Conservation (phyloP, 108 stramenopile species). For the Cyclotella choctawhatcheeana region DNA sequence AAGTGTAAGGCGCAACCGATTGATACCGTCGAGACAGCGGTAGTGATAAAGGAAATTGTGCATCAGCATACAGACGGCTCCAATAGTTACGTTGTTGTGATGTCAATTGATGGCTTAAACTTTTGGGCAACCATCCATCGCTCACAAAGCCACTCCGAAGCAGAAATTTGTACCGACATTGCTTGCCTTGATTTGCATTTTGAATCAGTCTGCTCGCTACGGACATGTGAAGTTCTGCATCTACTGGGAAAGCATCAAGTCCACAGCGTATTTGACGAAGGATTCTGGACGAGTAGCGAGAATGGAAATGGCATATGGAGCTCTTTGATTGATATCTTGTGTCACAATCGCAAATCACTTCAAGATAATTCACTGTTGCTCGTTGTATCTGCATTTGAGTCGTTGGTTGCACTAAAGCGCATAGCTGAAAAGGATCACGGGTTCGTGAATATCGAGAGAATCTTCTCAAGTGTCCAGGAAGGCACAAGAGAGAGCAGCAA, state of each 20-base stretch:
- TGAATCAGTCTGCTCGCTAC: neutral
- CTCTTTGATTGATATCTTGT: constrained; percentile 15
- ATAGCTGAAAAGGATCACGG: neutral
- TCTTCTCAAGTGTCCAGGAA: constrained; percentile 1
- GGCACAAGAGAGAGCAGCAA: neutral
- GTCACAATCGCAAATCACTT: neutral
- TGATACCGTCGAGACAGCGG: neutral
- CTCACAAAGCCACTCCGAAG: neutral
- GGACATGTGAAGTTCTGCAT: constrained; percentile 16
- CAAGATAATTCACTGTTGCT: neutral
- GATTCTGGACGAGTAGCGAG: constrained; percentile 20
- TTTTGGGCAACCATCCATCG: constrained; percentile 12
- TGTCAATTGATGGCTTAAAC: constrained; percentile 11
- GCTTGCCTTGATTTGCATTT: neutral
- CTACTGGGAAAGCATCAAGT: constrained; percentile 15
- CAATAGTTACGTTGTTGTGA: constrained; percentile 5
- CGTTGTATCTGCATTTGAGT: constrained; percentile 5
- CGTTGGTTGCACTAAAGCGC: constrained; percentile 16
- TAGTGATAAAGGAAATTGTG: constrained; percentile 25
- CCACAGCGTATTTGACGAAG: constrained; percentile 9
- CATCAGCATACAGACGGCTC: constrained; percentile 6
- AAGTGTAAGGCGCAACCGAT: neutral
- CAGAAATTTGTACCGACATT: neutral
- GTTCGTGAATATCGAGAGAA: neutral
- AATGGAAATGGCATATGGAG: constrained; percentile 19